phyloP scores from a whole-genome alignment of 768 basidiomycete species.

The Filobasidium floriforme region DNA sequence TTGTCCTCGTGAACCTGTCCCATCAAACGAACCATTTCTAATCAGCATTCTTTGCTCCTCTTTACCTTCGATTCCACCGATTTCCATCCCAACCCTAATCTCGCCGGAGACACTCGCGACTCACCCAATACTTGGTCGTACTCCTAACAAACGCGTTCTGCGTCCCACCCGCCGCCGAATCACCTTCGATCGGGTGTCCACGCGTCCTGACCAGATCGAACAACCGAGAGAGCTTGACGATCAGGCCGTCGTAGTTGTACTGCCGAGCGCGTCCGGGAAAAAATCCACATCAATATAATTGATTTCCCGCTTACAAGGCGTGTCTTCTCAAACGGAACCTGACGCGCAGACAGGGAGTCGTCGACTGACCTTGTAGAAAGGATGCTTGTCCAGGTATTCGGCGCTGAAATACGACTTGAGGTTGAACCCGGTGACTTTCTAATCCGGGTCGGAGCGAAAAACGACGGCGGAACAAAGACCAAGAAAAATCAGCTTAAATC shows the following conservation, averaged over 20 bases:
- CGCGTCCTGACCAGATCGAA: slow-evolving; percentile 92
- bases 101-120: no score
- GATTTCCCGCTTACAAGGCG: not conserved
- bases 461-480: no score
- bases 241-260: slow-evolving; percentile 64
- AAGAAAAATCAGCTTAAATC: no score
- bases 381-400: slow-evolving; percentile 83
- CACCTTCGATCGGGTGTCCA: slow-evolving; percentile 88
- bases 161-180: slow-evolving; percentile 83
- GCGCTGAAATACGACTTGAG: slow-evolving; percentile 83
- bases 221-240: slow-evolving; percentile 87
- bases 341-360: slow-evolving; percentile 57
- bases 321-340: not conserved
- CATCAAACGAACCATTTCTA: slow-evolving; percentile 9
- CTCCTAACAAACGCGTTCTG: slow-evolving; percentile 98
- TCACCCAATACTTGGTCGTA: slow-evolving; percentile 98
- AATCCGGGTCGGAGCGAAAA: slow-evolving; percentile 10
- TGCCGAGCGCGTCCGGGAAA: not conserved
- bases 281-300: not conserved
- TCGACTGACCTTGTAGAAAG: slow-evolving; percentile 65
- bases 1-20: slow-evolving; percentile 78
- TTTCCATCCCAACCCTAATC: no score
- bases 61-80: not conserved
- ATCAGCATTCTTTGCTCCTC: not conserved
- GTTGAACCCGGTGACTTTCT: slow-evolving; percentile 85